A percentile compares a stretch with the other conserved stretches of the same genome.
These are phyloP conservation scores for Suhomyces wounanorum DNA, from an alignment of 1,139 yeast species.

Conservation along the genomic window DNA sequence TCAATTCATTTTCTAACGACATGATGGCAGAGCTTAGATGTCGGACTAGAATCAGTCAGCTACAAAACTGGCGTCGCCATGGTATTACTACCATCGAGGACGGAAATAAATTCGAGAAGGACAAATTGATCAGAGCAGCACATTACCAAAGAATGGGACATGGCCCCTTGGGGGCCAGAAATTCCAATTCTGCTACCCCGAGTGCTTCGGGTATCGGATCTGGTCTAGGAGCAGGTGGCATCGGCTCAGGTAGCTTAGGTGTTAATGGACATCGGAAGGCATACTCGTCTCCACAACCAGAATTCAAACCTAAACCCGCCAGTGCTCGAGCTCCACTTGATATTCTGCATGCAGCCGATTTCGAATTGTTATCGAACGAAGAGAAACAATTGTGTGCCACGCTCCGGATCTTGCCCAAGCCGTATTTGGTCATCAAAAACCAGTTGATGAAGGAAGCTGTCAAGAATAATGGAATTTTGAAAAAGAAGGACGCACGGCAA, in stretches of 20 bases:
- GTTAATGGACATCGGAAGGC: slow-evolving; percentile 24
- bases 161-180: slow-evolving; percentile 36
- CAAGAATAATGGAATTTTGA: slow-evolving; percentile 79
- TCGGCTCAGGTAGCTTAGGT: slow-evolving; percentile 2
- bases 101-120: slow-evolving; percentile 86
- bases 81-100: slow-evolving; percentile 85
- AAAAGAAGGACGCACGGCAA: slow-evolving; percentile 82
- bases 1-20: slow-evolving; percentile 69
- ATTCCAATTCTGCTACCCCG: slow-evolving; percentile 16
- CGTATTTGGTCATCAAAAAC: slow-evolving; percentile 90
- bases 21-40: slow-evolving; percentile 76
- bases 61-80: slow-evolving; percentile 90
- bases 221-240: slow-evolving; percentile 7
- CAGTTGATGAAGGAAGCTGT: slow-evolving; percentile 87
- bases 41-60: slow-evolving; percentile 78
- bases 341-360: slow-evolving; percentile 82
- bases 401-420: slow-evolving; percentile 85
- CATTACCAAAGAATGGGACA: slow-evolving; percentile 64
- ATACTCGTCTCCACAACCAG: slow-evolving; percentile 40
- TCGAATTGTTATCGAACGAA: slow-evolving; percentile 75
- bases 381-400: slow-evolving; percentile 86
- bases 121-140: slow-evolving; percentile 64
- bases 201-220: slow-evolving; percentile 10
- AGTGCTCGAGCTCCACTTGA: slow-evolving; percentile 60
- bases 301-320: slow-evolving; percentile 41